Base-by-base conservation (phyloP, 495 filamentous ascomycete species). In the Neurospora sp. region DNA sequence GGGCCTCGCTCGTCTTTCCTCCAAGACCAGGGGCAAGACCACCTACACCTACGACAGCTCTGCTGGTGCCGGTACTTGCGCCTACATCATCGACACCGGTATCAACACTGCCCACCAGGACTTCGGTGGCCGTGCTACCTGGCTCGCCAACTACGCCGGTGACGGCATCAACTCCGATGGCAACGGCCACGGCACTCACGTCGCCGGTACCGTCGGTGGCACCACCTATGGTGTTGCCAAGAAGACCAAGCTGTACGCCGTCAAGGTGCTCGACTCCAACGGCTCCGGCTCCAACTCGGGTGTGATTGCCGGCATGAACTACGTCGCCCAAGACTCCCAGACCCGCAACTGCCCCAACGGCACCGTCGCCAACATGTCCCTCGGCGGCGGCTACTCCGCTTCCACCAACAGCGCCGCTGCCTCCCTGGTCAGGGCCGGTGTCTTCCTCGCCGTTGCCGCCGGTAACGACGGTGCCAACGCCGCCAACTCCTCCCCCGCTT, bases 41-140 rank as follows among this genome's bases (percentile, higher is more conserved):
- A 79, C 79, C 78, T 92, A 91, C 81, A 77, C 85, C 75, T 91
- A 91, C 78, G 90, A 92, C 75, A 78, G 74, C 70, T 82, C 76
- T 70, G 89, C 87, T 68, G 89, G 90, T 38, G 61, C 79, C 27
- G 89, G 88, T 17, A 86, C 86, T 68, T 89, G 82, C 72, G 82
- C 86, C 71, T 91, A 91, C 72, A 82, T 91, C 69, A 83, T 91
- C 72, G 89, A 87, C 76, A 86, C 84, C 8, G 90, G 89, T 73
- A 88, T 91, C 78, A 83, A 85, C 75, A 85, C 79, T 31, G 68
- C 74, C 14, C 89, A 92, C 75, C 71, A 73, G 53, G 74, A 74
- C 53, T 74, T 74, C 31, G 68, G 68, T 40, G 81, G 82, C 71
- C 82, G 82, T 31, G 84, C 82, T 74, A 80, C 79, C 69, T 84